phyloP scores from a whole-genome alignment of 495 filamentous ascomycete genomes.

The Podospora appendiculata region DNA sequence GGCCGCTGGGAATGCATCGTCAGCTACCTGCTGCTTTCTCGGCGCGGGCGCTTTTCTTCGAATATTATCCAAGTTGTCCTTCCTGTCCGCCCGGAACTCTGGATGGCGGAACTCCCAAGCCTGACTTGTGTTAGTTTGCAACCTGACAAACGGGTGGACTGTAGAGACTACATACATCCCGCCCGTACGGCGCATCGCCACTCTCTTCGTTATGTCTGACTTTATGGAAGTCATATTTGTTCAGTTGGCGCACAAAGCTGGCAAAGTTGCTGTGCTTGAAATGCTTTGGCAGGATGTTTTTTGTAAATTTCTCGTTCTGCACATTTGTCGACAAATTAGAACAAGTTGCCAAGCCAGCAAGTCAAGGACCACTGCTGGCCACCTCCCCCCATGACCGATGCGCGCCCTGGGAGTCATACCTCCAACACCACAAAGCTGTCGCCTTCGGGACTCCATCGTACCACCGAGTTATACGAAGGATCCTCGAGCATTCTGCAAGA shows the following conservation, averaged over 20 bases:
- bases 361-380: too few relatives aligned
- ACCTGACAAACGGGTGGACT: conserved; percentile 7
- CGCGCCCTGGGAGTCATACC: conserved; percentile 43
- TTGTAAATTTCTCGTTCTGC: conserved; percentile 97
- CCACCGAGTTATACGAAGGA: conserved; percentile 82
- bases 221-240: conserved; percentile 99
- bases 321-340: neutral
- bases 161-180: conserved; percentile 57
- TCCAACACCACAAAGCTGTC: conserved; percentile 97
- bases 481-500: conserved; percentile 87
- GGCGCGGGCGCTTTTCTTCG: conserved; percentile 91
- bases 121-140: conserved; percentile 32
- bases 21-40: conserved; percentile 59
- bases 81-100: conserved; percentile 91
- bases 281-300: conserved; percentile 92
- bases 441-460: conserved; percentile 89
- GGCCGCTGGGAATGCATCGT: conserved; percentile 63
- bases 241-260: conserved; percentile 95
- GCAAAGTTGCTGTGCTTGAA: conserved; percentile 99
- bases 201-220: conserved; percentile 94
- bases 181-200: conserved; percentile 82
- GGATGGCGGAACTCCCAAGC: conserved; percentile 98
- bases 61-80: conserved; percentile 95
- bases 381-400: neutral
- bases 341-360: neutral